phyloP scores from a whole-genome alignment of 2,329 filamentous ascomycete species.

The Sclerotinia sclerotiorum region DNA sequence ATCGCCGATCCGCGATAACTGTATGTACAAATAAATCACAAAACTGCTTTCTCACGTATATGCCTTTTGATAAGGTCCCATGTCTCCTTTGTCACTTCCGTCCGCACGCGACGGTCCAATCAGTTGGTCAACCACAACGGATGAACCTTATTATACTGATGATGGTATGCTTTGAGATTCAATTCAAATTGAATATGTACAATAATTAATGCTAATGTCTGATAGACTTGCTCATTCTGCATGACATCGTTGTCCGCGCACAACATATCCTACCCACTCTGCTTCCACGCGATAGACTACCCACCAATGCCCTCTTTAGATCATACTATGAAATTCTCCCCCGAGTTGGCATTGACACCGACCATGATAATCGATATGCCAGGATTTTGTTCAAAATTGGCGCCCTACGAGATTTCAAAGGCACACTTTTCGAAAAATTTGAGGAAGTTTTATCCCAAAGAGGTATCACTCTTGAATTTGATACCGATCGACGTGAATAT shows the following conservation, averaged over 20 bases:
- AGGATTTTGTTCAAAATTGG: constrained; percentile 79
- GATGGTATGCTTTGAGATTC: constrained; percentile 48
- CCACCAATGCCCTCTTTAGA: constrained; percentile 75
- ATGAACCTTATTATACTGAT: constrained; percentile 57
- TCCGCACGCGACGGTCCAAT: constrained; percentile 26
- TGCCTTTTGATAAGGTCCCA: constrained; percentile 40
- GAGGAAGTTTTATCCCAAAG: constrained; percentile 64
- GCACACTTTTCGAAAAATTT: constrained; percentile 67
- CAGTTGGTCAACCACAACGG: constrained; percentile 21
- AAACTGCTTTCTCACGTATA: constrained; percentile 21
- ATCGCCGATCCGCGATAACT: constrained; percentile 40
- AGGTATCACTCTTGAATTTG: constrained; percentile 69
- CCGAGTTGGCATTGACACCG: constrained; percentile 66
- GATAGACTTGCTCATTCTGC: constrained; percentile 74
- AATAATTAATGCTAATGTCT: constrained; percentile 19
- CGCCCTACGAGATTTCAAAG: constrained; percentile 54
- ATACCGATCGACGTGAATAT: constrained; percentile 40
- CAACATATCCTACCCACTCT: constrained; percentile 60
- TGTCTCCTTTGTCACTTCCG: constrained; percentile 45
- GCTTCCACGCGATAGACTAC: constrained; percentile 61
- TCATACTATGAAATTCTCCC: constrained; percentile 78
- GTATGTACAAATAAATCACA: constrained; percentile 28
- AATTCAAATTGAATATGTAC: neutral
- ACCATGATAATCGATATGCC: constrained; percentile 73
- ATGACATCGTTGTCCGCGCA: constrained; percentile 72